phyloP scores from a whole-genome alignment of 495 filamentous ascomycete genomes.

The Penicillium steckii region DNA sequence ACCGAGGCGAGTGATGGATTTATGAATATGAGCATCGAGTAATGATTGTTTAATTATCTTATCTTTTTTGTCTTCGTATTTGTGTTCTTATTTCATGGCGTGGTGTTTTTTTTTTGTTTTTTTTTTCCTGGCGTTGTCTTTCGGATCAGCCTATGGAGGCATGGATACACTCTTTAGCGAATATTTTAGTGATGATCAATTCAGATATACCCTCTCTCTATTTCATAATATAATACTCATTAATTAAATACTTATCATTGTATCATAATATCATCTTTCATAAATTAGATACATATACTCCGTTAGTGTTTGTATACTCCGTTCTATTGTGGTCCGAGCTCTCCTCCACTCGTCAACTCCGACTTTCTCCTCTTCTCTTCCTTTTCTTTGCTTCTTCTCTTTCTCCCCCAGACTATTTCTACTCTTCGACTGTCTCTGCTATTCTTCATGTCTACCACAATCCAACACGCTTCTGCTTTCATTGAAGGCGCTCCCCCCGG shows the following conservation, averaged over 20 bases:
- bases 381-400: not conserved
- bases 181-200: not conserved
- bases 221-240: too few species aligned
- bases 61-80: too few species aligned
- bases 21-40: conserved; percentile 97
- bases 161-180: not conserved
- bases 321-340: not conserved
- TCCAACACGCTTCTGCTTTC: conserved; percentile 78
- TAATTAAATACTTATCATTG: too few species aligned
- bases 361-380: not conserved
- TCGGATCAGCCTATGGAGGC: not conserved
- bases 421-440: not conserved
- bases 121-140: not conserved
- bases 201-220: too few species aligned
- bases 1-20: conserved; percentile 91
- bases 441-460: conserved; percentile 38
- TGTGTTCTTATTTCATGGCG: not conserved
- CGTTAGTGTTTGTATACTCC: too few species aligned
- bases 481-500: conserved; percentile 94
- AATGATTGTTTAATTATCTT: conserved; percentile 5
- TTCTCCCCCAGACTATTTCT: not conserved
- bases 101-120: not conserved
- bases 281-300: too few species aligned
- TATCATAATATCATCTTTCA: too few species aligned
- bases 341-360: too few species aligned